Evolutionary conservation across 2,329 filamentous ascomycete genomes (phyloP), one percentile per base, ranked within the genome.

Genomic region (Magnaporthiopsis poae): DNA sequence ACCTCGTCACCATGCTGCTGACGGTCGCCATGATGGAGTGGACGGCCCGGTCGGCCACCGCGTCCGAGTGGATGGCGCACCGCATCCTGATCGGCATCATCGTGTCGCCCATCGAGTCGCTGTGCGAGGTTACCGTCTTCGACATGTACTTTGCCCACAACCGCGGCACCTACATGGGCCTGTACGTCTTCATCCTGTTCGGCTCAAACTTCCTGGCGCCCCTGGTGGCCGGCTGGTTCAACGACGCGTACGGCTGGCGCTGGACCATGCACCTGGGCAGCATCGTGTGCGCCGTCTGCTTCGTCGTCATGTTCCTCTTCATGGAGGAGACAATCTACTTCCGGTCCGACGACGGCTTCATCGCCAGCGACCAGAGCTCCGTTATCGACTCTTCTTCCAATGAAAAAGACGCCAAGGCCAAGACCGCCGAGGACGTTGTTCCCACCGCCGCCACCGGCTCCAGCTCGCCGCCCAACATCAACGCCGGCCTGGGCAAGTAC

Each of bases 241-340:
- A 76, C 56, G 77, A 83, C 60, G 77, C 76, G 1, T 76, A 78
- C 68, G 80, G 81, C 2, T 84, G 81, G 81, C 68, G 77, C 66
- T 84, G 81, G 80, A 77, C 79, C 21, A 75, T 82, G 74, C 80
- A 82, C 70, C 85, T 82, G 77, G 80, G 80, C 46, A 81, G 84
- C 5, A 86, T 88, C 35, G 79, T 87, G 69, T 73, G 76, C 3
- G 82, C 74, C 0, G 73, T 81, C 1, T 77, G 75, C 12, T 81
- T 83, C 56, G 70, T 86, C 25, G 78, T 85, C 69, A 74, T 83
- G 1, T 86, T 85, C 75, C 82, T 87, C 70, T 81, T 82, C 72
- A 81, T 86, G 77, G 85, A 87, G 72, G 85, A 87, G 73, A 86
- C 85, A 5, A 86, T 84, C 71, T 86, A 82, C 71, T 73, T 77